phyloP scores from a whole-genome alignment of 208 protist species.

The Spongospora subterranea region DNA sequence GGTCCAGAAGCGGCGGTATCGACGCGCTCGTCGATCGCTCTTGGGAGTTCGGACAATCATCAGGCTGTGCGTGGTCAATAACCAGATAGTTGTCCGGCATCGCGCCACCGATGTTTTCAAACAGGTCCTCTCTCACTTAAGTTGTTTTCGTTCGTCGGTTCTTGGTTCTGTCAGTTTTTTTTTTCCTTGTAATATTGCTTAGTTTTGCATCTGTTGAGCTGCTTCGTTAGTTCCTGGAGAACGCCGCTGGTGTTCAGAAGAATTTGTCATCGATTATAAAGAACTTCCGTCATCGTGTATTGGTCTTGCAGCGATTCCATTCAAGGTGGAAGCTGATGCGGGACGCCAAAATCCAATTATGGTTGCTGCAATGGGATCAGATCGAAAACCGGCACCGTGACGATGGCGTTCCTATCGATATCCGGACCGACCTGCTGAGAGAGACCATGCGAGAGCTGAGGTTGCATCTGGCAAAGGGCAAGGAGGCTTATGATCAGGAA shows the following conservation, averaged over 20 bases:
- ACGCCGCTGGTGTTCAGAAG: constrained; percentile 51
- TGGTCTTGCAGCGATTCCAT: neutral
- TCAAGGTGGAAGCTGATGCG: neutral
- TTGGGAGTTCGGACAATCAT: constrained; percentile 13
- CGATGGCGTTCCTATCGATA: neutral
- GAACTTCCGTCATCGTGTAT: constrained; percentile 29
- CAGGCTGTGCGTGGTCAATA: constrained; percentile 37
- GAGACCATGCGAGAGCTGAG: neutral
- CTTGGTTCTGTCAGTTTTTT: no score
- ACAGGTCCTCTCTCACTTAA: neutral
- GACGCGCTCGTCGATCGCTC: neutral
- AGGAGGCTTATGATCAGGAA: neutral
- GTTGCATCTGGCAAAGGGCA: neutral
- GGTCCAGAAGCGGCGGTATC: constrained; percentile 32
- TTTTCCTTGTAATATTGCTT: no score
- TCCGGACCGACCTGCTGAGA: neutral
- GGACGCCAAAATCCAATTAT: neutral
- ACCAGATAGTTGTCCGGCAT: constrained; percentile 41
- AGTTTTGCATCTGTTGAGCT: neutral
- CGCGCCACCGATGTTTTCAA: constrained; percentile 34
- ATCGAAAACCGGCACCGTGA: neutral
- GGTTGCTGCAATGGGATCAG: constrained; percentile 41
- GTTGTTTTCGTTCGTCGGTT: no score
- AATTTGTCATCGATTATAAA: constrained; percentile 44
- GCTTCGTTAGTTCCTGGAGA: constrained; percentile 20